Evolutionary conservation across 1,139 yeast genomes (phyloP).

Genomic region (Taiozyma sp.): DNA sequence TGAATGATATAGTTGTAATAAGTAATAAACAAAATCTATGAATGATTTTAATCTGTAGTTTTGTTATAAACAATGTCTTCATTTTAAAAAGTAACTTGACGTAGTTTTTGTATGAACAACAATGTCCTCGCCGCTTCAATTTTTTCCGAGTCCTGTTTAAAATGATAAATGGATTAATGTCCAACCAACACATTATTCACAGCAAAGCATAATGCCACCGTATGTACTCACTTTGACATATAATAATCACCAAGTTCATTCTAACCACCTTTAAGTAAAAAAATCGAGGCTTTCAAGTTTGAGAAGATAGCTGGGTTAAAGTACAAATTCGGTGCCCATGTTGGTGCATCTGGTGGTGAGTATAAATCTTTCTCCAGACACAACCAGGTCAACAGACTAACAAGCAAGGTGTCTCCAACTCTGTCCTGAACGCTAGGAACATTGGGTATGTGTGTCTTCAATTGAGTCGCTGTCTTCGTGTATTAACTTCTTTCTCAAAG

Average conservation of each 20-base stretch:
- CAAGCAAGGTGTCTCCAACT: conserved; percentile 51
- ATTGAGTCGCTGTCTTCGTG: too few relatives aligned
- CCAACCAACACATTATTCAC: conserved; percentile 60
- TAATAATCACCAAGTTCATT: too few relatives aligned
- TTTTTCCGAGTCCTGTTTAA: too few relatives aligned
- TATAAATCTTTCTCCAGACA: not conserved
- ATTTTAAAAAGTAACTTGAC: too few relatives aligned
- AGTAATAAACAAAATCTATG: too few relatives aligned
- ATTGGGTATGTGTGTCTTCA: conserved; percentile 47
- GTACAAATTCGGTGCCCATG: conserved; percentile 78
- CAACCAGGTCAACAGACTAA: not conserved
- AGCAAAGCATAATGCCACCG: conserved; percentile 4
- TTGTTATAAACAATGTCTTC: too few relatives aligned
- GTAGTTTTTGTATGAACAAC: too few relatives aligned
- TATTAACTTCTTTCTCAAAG: conserved; percentile 10
- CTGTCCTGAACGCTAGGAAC: conserved; percentile 69
- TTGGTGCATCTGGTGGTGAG: conserved; percentile 61
- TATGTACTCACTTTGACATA: not conserved
- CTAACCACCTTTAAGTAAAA: conserved; percentile 8
- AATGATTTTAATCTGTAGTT: too few relatives aligned
- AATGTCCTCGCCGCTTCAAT: too few relatives aligned
- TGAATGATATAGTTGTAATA: conserved; percentile 15
- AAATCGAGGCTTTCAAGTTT: conserved; percentile 16
- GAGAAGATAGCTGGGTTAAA: conserved; percentile 30
- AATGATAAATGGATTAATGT: too few relatives aligned